Conservation (phyloP, 192 early-diverging fungal species). For the Obelidium mucronatum region DNA sequence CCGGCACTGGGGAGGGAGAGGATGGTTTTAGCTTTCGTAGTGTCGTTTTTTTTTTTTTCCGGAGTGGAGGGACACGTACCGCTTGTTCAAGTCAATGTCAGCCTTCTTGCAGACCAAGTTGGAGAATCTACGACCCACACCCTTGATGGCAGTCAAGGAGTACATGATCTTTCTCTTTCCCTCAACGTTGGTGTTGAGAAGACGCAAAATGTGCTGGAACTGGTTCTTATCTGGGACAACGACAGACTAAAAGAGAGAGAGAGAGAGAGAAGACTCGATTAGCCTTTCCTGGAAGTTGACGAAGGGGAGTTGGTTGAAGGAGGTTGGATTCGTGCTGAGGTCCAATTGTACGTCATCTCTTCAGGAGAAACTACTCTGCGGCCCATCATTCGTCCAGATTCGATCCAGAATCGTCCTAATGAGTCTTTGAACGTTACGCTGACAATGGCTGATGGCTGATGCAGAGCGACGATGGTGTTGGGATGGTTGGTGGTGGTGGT, state of each 20-base stretch:
- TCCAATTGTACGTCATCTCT: no score
- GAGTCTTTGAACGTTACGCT: no score
- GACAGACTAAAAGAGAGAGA: slow-evolving; percentile 64
- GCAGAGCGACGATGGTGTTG: no score
- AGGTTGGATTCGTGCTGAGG: no score
- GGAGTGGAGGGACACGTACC: slow-evolving; percentile 53
- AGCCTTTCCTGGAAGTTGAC: no score
- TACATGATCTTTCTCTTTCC: slow-evolving; percentile 95
- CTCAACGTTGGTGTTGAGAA: slow-evolving; percentile 99
- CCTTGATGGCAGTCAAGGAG: slow-evolving; percentile 96
- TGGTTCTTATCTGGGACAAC: slow-evolving; percentile 88
- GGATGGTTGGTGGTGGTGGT: no score
- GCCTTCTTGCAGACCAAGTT: slow-evolving; percentile 99
- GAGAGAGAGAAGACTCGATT: no score
- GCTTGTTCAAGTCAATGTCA: slow-evolving; percentile 96
- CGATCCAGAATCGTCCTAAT: no score
- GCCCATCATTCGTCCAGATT: no score
- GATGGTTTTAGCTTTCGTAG: background rate
- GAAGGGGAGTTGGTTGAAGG: no score
- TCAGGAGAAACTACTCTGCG: no score
- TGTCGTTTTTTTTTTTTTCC: background rate
- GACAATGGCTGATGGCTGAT: no score
- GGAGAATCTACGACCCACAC: slow-evolving; percentile 98
- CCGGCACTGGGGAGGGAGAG: slow-evolving; percentile 74
- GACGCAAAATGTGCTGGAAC: slow-evolving; percentile 98